Base-by-base conservation (phyloP, 1,139 yeast species). In the Sugiyamaella japonica region DNA sequence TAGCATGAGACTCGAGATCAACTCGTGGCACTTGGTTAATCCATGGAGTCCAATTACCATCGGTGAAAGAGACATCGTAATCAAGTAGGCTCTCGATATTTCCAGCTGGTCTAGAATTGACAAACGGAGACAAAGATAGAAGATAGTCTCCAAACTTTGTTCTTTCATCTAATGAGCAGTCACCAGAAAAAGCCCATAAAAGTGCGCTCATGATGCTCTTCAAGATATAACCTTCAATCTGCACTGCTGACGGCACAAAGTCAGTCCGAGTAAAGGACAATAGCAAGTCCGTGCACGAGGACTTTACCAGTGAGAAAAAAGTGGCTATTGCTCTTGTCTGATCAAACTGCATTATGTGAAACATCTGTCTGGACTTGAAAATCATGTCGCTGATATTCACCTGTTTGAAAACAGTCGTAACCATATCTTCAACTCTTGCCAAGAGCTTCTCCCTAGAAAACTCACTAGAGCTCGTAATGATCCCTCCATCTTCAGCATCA, bases 171-270 rank as follows among this genome's bases (percentile, higher is more conserved):
- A 72, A 55, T 0, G 73, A 52, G 52, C 81, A 68, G 61, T 84
- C 91, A 0, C 95, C 95, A 0, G 83, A 75, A 66, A 86, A 82
- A 0, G 93, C 76, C 96, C 96, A 88, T 0, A 78, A 67, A 7
- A 84, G 44, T 0, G 85, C 73, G 6, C 82, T 65, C 2, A 80
- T 56, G 1, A 79, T 57, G 0, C 77, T 70, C 52, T 76, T 79
- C 0, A 61, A 61, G 6, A 76, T 65, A 63, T 68, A 84, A 1
- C 29, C 37, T 3, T 47, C 45, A 20, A 64, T 59, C 37, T 61
- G 65, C 0, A 67, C 64, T 1, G 65, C 47, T 37, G 72, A 42
- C 6, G 66, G 62, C 6, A 61, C 61, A 45, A 65, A 64, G 36
- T 65, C 69, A 15, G 16, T 17, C 17, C 32, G 37, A n/a, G 38